A percentile compares a stretch with the other conserved stretches of the same genome.
These are phyloP conservation scores for Aspergillus ibericus DNA, from an alignment of 2,329 filamentous ascomycete genomes.

Conservation along the genomic window DNA sequence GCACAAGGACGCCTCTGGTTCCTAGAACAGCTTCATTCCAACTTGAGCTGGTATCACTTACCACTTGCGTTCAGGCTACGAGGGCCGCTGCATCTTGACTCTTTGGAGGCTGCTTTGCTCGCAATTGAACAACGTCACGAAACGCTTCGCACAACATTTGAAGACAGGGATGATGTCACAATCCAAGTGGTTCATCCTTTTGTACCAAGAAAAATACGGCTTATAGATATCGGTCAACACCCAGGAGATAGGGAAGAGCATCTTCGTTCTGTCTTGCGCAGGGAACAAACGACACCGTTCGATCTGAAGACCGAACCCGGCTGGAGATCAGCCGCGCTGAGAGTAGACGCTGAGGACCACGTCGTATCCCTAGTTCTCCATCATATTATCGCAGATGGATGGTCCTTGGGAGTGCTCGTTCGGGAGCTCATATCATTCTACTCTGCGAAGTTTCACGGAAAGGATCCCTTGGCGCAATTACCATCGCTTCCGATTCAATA, in stretches of 20 bases:
- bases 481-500: conserved; percentile 2
- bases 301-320: neutral
- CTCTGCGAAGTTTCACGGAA: neutral
- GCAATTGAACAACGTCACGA: conserved; percentile 6
- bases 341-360: neutral
- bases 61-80: neutral
- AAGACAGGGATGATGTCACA: neutral
- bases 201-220: neutral
- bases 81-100: conserved; percentile 3
- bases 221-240: neutral
- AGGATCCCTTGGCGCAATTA: neutral
- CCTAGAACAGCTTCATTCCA: conserved; percentile 2
- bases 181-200: neutral
- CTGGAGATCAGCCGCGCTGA: neutral
- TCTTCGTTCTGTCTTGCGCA: neutral
- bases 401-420: conserved; percentile 2
- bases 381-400: conserved; percentile 9
- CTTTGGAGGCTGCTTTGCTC: neutral
- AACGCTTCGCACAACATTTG: conserved; percentile 11
- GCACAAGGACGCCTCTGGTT: conserved; percentile 7
- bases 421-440: neutral
- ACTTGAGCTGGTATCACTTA: neutral
- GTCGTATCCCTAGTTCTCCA: conserved; percentile 3
- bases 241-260: neutral
- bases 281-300: conserved; percentile 4